Evolutionary conservation across 306 rosid species (phyloP).

Genomic region (Quercus berberidifolia): DNA sequence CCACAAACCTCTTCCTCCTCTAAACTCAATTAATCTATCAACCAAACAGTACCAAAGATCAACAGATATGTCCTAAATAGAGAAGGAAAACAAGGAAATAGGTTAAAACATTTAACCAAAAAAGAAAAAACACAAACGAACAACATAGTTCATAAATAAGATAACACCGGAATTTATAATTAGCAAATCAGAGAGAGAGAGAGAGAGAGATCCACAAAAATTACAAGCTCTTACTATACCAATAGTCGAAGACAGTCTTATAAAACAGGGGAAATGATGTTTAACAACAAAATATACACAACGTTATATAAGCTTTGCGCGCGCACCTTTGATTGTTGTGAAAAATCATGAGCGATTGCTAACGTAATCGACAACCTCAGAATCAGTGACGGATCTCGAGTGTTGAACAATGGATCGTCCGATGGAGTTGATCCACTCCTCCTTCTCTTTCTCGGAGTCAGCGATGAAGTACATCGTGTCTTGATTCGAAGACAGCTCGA

Average conservation of each 20-base stretch:
- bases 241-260: not conserved
- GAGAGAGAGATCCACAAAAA: not conserved
- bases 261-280: not conserved
- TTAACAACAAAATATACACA: not conserved
- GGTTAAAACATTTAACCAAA: not conserved
- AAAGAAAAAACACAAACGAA: not conserved
- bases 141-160: too few relatives aligned
- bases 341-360: slow-evolving; percentile 1
- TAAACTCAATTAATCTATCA: too few relatives aligned
- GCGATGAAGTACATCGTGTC: slow-evolving; percentile 62
- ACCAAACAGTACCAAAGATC: too few relatives aligned
- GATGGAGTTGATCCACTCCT: slow-evolving; percentile 53
- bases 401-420: slow-evolving; percentile 45
- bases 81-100: not conserved
- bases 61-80: too few relatives aligned
- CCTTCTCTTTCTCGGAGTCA: slow-evolving; percentile 52
- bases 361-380: slow-evolving; percentile 43
- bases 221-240: not conserved
- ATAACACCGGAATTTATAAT: not conserved
- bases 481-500: slow-evolving; percentile 47
- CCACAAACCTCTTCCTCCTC: not conserved
- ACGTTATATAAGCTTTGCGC: not conserved
- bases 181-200: not conserved
- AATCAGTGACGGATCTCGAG: slow-evolving; percentile 39
- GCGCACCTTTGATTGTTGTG: not conserved